A percentile compares a stretch with the other conserved stretches of the same genome.
phyloP scores from a whole-genome alignment of 2,329 filamentous ascomycete species.

The Curvularia eragrostidis region DNA sequence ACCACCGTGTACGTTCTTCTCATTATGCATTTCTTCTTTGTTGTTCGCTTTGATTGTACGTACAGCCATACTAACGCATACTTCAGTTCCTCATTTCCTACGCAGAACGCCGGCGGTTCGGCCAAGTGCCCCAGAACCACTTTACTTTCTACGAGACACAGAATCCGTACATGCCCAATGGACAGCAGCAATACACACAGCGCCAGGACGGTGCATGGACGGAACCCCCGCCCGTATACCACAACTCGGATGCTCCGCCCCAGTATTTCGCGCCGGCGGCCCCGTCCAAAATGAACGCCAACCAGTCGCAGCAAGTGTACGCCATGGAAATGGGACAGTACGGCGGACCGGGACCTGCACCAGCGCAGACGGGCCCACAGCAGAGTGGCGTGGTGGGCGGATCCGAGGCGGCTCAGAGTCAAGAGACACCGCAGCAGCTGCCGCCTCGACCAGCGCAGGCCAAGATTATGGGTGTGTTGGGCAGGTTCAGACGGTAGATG shows the following conservation, averaged over 20 bases:
- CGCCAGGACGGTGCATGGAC: constrained; percentile 40
- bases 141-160: constrained; percentile 49
- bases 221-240: constrained; percentile 46
- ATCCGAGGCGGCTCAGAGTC: constrained; percentile 16
- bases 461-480: constrained; percentile 37
- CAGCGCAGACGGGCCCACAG: constrained; percentile 28
- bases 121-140: constrained; percentile 45
- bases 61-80: background rate
- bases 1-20: constrained; percentile 63
- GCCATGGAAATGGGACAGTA: constrained; percentile 41
- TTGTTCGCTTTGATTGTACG: background rate
- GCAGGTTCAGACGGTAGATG: constrained; percentile 37
- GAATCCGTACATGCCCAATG: constrained; percentile 21
- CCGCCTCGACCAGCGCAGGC: constrained; percentile 44
- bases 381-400: constrained; percentile 40
- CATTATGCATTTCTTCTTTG: background rate
- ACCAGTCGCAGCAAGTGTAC: constrained; percentile 19
- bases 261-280: constrained; percentile 43
- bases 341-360: constrained; percentile 8
- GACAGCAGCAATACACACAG: constrained; percentile 29
- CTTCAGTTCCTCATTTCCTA: constrained; percentile 53
- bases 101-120: constrained; percentile 44
- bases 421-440: constrained; percentile 19
- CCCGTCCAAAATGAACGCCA: constrained; percentile 38
- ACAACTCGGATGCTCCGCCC: constrained; percentile 44